Percentiles rank a stretch among this genome's conserved stretches.
Conservation (phyloP, 768 basidiomycete species). For the Auricularia heimuer region DNA sequence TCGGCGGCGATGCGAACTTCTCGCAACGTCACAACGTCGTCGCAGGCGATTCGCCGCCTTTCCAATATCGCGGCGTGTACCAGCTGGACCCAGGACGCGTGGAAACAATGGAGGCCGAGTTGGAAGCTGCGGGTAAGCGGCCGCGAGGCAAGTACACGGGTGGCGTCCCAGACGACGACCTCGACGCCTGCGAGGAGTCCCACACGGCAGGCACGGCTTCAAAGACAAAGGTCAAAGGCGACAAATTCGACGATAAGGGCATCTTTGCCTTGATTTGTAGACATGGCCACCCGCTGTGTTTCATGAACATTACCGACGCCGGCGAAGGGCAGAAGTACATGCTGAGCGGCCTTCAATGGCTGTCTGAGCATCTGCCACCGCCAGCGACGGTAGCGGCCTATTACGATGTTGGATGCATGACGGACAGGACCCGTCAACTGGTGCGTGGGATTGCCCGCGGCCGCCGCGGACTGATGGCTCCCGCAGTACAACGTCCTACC, state of each 20-base stretch:
- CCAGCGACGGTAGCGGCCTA: background rate
- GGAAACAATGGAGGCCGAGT: background rate
- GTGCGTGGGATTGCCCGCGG: background rate
- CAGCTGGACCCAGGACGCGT: background rate
- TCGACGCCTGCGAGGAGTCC: background rate
- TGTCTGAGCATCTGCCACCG: background rate
- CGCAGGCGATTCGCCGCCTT: conserved; percentile 24
- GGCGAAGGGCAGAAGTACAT: background rate
- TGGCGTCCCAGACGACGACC: conserved; percentile 24
- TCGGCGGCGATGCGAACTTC: conserved; percentile 31
- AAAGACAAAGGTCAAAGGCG: background rate
- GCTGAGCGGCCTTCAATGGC: background rate
- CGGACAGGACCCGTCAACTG: background rate
- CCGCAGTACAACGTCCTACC: too few species aligned
- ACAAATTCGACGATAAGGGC: conserved; percentile 24
- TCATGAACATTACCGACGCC: background rate
- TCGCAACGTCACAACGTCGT: conserved; percentile 24
- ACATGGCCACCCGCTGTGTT: conserved; percentile 25
- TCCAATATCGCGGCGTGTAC: conserved; percentile 13
- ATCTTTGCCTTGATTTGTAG: conserved; percentile 30
- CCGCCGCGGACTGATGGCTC: background rate
- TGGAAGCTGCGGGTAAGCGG: background rate
- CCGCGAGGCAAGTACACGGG: background rate
- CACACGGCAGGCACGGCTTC: background rate
- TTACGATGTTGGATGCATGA: background rate